These are phyloP conservation scores for Lactarius psammicola DNA, from an alignment of 768 basidiomycete species.

Conservation along the genomic window DNA sequence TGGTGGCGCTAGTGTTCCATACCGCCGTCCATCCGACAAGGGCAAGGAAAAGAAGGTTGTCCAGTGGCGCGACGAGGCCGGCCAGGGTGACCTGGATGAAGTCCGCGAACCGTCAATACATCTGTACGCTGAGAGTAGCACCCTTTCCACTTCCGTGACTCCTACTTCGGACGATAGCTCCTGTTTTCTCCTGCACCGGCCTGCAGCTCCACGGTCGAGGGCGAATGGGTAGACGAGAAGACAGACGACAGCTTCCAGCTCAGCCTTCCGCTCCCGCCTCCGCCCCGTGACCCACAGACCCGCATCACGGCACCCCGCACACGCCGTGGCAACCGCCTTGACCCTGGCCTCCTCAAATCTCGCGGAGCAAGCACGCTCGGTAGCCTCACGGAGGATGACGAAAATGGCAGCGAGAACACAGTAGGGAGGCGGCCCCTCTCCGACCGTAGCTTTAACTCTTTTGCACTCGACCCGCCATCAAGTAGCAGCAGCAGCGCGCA, in stretches of 20 bases:
- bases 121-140: constrained; percentile 28
- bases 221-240: constrained; percentile 89
- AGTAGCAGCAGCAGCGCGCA: constrained; percentile 34
- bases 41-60: constrained; percentile 64
- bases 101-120: constrained; percentile 37
- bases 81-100: constrained; percentile 79
- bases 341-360: constrained; percentile 63
- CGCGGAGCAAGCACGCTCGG: constrained; percentile 50
- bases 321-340: constrained; percentile 61
- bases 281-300: constrained; percentile 23
- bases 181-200: constrained; percentile 41
- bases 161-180: constrained; percentile 41
- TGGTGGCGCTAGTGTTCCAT: constrained; percentile 47
- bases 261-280: constrained; percentile 42
- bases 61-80: constrained; percentile 85
- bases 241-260: constrained; percentile 73
- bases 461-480: constrained; percentile 45
- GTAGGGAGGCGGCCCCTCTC: constrained; percentile 47
- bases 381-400: constrained; percentile 73
- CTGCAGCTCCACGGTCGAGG: constrained; percentile 52
- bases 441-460: constrained; percentile 66
- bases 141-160: constrained; percentile 33
- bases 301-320: constrained; percentile 20
- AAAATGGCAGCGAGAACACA: constrained; percentile 40
- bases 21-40: constrained; percentile 63